Evolutionary conservation across 2,329 filamentous ascomycete genomes (phyloP).

Genomic region (Colletotrichum endophyticum): DNA sequence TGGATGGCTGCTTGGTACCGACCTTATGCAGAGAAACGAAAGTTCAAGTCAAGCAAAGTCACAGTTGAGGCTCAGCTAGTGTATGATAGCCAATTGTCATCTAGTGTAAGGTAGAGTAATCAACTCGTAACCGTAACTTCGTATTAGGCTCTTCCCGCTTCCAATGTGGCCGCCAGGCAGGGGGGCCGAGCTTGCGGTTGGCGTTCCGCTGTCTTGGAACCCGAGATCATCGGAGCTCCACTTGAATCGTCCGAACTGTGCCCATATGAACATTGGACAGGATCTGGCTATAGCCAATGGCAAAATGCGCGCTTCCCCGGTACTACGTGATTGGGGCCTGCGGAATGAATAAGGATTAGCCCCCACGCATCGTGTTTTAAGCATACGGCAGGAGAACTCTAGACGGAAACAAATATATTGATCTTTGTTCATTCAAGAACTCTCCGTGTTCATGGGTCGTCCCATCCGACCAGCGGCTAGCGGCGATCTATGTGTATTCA

Average conservation of each 20-base stretch:
- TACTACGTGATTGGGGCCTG: neutral
- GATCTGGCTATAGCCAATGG: neutral
- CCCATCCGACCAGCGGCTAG: neutral
- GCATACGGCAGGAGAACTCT: neutral
- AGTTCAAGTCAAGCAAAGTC: too few species aligned
- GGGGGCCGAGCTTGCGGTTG: neutral
- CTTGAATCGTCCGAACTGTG: neutral
- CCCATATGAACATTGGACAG: neutral
- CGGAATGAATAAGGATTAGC: neutral
- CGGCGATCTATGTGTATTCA: neutral
- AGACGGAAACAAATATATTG: neutral
- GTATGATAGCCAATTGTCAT: fast-evolving
- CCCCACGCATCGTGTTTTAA: neutral
- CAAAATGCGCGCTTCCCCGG: neutral
- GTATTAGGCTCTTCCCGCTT: neutral
- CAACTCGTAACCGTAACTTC: neutral
- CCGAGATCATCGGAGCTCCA: neutral
- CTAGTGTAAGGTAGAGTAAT: neutral
- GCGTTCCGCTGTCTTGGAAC: neutral
- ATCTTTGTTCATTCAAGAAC: neutral
- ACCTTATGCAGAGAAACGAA: too few species aligned
- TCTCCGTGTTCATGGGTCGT: neutral
- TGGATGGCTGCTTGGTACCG: too few species aligned
- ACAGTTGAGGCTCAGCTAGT: neutral
- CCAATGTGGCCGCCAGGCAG: neutral